Conservation (phyloP, 2,329 filamentous ascomycete genomes). For the Sporothrix brasiliensis region DNA sequence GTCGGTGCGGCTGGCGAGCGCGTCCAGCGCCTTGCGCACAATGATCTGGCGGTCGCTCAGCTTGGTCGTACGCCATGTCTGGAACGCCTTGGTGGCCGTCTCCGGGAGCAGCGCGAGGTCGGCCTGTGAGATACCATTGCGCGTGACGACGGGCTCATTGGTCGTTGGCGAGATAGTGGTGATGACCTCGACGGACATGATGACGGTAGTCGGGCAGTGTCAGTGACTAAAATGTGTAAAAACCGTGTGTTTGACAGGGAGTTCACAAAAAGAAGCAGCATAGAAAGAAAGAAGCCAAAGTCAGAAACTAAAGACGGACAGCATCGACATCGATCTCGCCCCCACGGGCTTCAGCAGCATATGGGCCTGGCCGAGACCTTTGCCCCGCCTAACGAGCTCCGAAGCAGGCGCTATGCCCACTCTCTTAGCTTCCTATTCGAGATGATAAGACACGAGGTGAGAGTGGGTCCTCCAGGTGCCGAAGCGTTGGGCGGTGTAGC, state of each 20-base stretch:
- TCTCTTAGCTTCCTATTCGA: slow-evolving; percentile 17
- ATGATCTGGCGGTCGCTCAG: slow-evolving; percentile 77
- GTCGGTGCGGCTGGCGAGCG: slow-evolving; percentile 72
- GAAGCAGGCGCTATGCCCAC: background rate
- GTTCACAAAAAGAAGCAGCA: background rate
- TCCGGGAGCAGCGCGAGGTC: slow-evolving; percentile 74
- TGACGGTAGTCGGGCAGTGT: background rate
- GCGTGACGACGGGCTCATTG: slow-evolving; percentile 79
- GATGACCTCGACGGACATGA: slow-evolving; percentile 66
- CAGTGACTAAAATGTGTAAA: background rate
- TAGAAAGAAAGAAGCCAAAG: background rate
- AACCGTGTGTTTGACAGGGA: background rate
- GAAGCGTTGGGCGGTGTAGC: slow-evolving; percentile 20
- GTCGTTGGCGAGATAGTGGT: slow-evolving; percentile 89
- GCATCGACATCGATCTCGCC: background rate
- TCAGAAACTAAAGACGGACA: background rate
- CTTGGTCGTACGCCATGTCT: slow-evolving; percentile 73
- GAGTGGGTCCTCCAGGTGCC: background rate
- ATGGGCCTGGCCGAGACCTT: background rate
- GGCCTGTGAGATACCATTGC: slow-evolving; percentile 70
- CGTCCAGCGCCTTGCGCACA: slow-evolving; percentile 74
- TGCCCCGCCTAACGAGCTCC: slow-evolving; percentile 25
- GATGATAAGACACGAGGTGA: slow-evolving; percentile 4
- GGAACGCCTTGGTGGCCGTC: slow-evolving; percentile 73
- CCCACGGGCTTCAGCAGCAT: slow-evolving; percentile 13